Evolutionary conservation across 2,329 filamentous ascomycete genomes (phyloP).

Genomic region (Colletotrichum salicis): DNA sequence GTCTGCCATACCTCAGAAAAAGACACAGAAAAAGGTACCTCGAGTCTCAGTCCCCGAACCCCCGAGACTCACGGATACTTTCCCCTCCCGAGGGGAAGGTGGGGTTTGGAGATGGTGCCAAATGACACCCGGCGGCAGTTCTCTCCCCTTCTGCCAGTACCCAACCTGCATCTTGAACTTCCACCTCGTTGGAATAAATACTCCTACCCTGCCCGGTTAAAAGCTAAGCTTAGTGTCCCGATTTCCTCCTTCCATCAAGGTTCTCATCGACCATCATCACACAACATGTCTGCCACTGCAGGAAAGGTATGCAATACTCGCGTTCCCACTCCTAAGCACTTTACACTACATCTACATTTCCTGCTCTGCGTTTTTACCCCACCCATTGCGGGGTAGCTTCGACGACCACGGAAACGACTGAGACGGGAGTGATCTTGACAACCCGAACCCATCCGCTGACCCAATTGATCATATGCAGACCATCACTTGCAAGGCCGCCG

Average conservation of each 20-base stretch:
- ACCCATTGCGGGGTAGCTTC: constrained; percentile 35
- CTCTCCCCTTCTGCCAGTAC: neutral
- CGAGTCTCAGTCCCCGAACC: constrained; percentile 29
- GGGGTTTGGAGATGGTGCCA: constrained; percentile 31
- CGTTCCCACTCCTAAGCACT: neutral
- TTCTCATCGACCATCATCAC: constrained; percentile 32
- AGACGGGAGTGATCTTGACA: neutral
- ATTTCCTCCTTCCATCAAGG: constrained; percentile 34
- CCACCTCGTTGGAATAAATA: constrained; percentile 32
- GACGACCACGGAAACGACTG: neutral
- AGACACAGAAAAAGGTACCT: neutral
- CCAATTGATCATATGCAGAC: constrained; percentile 63
- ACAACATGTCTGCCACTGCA: constrained; percentile 36
- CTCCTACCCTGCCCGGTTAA: constrained; percentile 28
- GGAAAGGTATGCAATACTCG: constrained; percentile 34
- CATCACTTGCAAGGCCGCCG: constrained; percentile 96
- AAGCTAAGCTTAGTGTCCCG: constrained; percentile 24
- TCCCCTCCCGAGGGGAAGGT: constrained; percentile 26
- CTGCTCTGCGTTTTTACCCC: constrained; percentile 6
- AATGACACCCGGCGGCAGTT: constrained; percentile 29
- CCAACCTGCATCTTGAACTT: constrained; percentile 13
- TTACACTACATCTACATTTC: constrained; percentile 2
- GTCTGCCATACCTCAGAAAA: neutral
- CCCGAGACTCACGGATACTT: constrained; percentile 20
- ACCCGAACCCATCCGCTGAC: constrained; percentile 17